phyloP scores from a whole-genome alignment of 176 grass and related monocot species.

The Rhynchospora tenuis region DNA sequence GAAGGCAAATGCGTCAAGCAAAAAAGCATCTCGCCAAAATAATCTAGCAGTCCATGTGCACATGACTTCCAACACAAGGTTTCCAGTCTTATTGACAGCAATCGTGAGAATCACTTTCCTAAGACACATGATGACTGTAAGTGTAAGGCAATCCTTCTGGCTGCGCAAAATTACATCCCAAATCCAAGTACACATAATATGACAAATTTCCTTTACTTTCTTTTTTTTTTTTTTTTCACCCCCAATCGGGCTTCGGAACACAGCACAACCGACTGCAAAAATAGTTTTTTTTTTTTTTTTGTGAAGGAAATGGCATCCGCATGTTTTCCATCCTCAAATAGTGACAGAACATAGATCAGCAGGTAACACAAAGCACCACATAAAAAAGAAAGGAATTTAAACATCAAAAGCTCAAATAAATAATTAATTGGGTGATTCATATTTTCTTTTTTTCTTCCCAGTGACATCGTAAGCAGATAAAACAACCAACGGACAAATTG shows the following conservation, averaged over 20 bases:
- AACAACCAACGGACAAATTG: not conserved
- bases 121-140: not conserved
- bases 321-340: not conserved
- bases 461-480: not conserved
- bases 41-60: constrained; percentile 3
- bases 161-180: not conserved
- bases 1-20: not conserved
- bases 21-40: not conserved
- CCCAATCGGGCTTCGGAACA: not conserved
- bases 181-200: not conserved
- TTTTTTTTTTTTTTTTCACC: not conserved
- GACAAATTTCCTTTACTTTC: not conserved
- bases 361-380: not conserved
- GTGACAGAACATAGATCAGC: not conserved
- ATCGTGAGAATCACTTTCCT: not conserved
- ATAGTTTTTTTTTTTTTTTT: not conserved
- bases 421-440: constrained; percentile 1
- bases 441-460: not conserved
- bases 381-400: not conserved
- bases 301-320: not conserved
- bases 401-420: not conserved
- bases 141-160: not conserved
- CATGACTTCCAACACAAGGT: not conserved
- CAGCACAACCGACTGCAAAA: not conserved
- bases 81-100: not conserved